A percentile compares a stretch with the other conserved stretches of the same genome.
Evolutionary conservation across 2,329 filamentous ascomycete species (phyloP).

Genomic region (Aureobasidium uvarum): DNA sequence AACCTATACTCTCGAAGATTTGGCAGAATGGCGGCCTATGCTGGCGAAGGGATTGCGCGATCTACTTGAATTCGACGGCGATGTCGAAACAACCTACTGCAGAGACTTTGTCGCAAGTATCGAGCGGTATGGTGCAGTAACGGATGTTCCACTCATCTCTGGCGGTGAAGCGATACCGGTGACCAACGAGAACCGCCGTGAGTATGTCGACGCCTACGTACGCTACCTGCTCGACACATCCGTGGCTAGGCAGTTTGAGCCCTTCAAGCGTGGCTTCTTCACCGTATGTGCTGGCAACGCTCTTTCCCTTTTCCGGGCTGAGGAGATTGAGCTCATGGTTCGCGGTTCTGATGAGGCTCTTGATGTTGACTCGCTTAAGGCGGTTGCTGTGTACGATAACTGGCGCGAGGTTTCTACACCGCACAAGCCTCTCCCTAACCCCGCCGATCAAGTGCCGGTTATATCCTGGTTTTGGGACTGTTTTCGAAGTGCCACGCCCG

Average conservation of each 20-base stretch:
- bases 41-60: slow-evolving; percentile 73
- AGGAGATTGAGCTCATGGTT: slow-evolving; percentile 87
- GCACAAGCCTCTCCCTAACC: slow-evolving; percentile 36
- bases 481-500: slow-evolving; percentile 63
- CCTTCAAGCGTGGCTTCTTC: slow-evolving; percentile 91
- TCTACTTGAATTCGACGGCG: slow-evolving; percentile 77
- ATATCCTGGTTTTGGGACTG: slow-evolving; percentile 87
- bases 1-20: slow-evolving; percentile 74
- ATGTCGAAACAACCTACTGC: slow-evolving; percentile 76
- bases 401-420: slow-evolving; percentile 56
- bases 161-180: slow-evolving; percentile 72
- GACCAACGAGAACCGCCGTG: slow-evolving; percentile 77
- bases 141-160: slow-evolving; percentile 67
- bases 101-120: slow-evolving; percentile 76
- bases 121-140: slow-evolving; percentile 70
- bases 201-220: slow-evolving; percentile 85
- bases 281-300: slow-evolving; percentile 89
- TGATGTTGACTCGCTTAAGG: slow-evolving; percentile 71
- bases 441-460: slow-evolving; percentile 62
- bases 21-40: slow-evolving; percentile 75
- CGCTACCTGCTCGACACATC: slow-evolving; percentile 75
- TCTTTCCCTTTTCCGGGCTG: slow-evolving; percentile 78
- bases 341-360: slow-evolving; percentile 80
- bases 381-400: slow-evolving; percentile 77
- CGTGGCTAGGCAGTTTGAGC: slow-evolving; percentile 80